A percentile compares a stretch with the other conserved stretches of the same genome.
Conservation (phyloP, 768 basidiomycete genomes). For the Hygrocybe coccinea region DNA sequence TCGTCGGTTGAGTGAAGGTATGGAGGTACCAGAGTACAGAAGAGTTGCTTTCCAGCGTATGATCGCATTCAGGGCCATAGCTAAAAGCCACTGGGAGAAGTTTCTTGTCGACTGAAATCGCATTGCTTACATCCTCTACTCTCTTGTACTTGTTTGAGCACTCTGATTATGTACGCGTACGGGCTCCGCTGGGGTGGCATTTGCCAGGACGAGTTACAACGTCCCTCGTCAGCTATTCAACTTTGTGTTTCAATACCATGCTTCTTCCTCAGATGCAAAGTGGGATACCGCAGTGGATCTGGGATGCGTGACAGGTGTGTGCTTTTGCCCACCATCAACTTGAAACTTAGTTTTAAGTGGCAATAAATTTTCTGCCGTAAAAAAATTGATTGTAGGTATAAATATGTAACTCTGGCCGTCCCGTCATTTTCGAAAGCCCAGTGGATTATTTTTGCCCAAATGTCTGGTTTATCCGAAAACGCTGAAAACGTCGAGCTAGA, state of each 20-base stretch:
- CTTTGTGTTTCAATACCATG: slow-evolving; percentile 57
- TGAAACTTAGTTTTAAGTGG: no score
- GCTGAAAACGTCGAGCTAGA: background rate
- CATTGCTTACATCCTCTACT: background rate
- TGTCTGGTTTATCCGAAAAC: slow-evolving; percentile 2
- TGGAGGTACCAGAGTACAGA: background rate
- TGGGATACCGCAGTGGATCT: slow-evolving; percentile 68
- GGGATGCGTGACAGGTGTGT: slow-evolving; percentile 78
- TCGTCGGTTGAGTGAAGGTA: slow-evolving; percentile 2
- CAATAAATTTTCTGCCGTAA: no score
- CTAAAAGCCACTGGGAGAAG: background rate
- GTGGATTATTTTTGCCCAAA: slow-evolving; percentile 7
- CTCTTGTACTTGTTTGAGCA: no score
- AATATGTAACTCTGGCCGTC: no score
- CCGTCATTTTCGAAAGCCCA: slow-evolving; percentile 9
- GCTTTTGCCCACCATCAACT: background rate
- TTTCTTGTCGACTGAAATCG: background rate
- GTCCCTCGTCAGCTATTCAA: slow-evolving; percentile 62
- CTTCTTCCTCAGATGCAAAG: slow-evolving; percentile 12
- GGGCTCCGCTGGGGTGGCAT: slow-evolving; percentile 38
- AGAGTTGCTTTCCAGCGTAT: background rate
- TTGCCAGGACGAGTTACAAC: slow-evolving; percentile 67
- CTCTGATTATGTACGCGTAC: no score
- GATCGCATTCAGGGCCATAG: background rate
- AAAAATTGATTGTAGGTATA: no score